Percentiles rank a stretch among this genome's conserved stretches.
phyloP scores from a whole-genome alignment of 148 eudicot genomes.

The Vaccinium macrocarpon region DNA sequence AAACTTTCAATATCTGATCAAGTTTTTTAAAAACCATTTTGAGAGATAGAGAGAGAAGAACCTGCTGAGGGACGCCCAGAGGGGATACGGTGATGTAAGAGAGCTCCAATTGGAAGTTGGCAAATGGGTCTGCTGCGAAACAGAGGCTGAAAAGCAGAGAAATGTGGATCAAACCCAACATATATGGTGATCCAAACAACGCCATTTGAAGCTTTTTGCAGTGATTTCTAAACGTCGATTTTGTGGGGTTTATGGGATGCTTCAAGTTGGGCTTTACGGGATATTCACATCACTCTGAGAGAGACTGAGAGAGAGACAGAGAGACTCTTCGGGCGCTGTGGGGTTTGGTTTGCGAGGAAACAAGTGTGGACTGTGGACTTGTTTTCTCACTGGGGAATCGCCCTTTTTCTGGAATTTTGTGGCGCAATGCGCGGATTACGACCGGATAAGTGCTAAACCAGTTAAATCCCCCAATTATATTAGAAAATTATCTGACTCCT shows the following conservation, averaged over 20 bases:
- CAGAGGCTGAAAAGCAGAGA: conserved; percentile 28
- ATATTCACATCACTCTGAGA: background rate
- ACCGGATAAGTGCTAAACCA: conserved; percentile 23
- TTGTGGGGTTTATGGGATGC: background rate
- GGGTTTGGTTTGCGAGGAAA: background rate
- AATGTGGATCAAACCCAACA: conserved; percentile 25
- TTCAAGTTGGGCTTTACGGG: background rate
- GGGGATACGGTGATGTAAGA: conserved; percentile 55
- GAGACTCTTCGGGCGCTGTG: background rate
- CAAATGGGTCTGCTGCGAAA: conserved; percentile 50
- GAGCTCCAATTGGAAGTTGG: conserved; percentile 29
- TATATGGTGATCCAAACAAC: background rate
- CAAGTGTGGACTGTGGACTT: background rate
- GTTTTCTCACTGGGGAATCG: background rate
- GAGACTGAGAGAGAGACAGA: background rate
- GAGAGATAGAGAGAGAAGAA: conserved; percentile 9
- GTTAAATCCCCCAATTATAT: background rate
- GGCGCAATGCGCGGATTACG: conserved; percentile 20
- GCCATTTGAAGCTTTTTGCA: conserved; percentile 9
- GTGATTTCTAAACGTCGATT: background rate
- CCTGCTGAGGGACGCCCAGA: conserved; percentile 61
- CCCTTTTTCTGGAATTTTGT: background rate
- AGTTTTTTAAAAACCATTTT: background rate
- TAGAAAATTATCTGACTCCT: background rate
- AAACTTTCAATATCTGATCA: background rate